A percentile compares a stretch with the other conserved stretches of the same genome.
phyloP scores from a whole-genome alignment of 73 alveolate species.

The Symbiodinium pilosum region DNA sequence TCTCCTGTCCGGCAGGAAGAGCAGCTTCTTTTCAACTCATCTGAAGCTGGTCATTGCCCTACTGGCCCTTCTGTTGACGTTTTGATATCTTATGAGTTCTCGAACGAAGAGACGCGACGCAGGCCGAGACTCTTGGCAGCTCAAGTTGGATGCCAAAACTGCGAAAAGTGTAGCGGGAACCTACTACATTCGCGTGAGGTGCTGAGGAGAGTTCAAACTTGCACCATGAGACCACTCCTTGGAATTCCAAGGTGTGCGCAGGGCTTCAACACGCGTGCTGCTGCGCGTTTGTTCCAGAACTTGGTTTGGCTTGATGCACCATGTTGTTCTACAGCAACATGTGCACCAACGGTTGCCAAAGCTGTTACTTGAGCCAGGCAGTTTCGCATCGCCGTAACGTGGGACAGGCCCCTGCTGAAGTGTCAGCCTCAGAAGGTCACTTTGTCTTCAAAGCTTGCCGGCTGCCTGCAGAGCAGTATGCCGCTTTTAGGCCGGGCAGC shows the following conservation, averaged over 20 bases:
- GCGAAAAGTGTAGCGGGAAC: background rate
- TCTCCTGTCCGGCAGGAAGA: background rate
- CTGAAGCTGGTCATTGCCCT: background rate
- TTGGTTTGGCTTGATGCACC: background rate
- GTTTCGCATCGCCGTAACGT: constrained; percentile 43
- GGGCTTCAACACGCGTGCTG: constrained; percentile 54
- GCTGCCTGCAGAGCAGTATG: no score
- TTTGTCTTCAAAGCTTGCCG: no score
- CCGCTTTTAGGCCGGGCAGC: background rate
- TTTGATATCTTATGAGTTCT: no score
- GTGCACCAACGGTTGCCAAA: no score
- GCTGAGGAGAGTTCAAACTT: background rate
- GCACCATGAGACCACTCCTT: no score
- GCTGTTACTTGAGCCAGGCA: no score
- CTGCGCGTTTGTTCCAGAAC: background rate
- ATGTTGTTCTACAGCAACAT: no score
- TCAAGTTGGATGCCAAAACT: background rate
- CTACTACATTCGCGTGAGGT: background rate
- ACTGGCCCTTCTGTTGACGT: no score
- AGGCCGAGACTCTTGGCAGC: background rate
- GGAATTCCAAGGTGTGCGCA: constrained; percentile 36
- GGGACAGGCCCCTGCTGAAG: constrained; percentile 47
- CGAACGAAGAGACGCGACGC: no score
- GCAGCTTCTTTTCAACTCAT: constrained; percentile 13
- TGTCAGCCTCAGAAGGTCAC: background rate